Conservation (phyloP, 768 basidiomycete species). For the Boletus rufocinnamomeus region DNA sequence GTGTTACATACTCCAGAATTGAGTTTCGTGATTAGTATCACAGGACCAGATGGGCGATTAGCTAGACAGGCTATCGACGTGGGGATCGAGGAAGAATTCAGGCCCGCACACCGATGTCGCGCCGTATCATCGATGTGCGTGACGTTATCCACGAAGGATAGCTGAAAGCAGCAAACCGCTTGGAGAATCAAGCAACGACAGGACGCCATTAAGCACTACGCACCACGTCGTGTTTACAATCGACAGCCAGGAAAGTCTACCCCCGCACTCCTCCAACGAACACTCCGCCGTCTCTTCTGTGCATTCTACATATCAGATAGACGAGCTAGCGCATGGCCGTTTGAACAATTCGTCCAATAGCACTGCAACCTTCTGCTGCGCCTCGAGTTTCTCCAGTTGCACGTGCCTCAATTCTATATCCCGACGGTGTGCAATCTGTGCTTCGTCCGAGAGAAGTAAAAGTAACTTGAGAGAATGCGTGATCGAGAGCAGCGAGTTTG, state of each 20-base stretch:
- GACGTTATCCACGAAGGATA: neutral
- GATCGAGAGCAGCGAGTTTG: slow-evolving; percentile 86
- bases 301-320: slow-evolving; percentile 1
- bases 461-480: slow-evolving; percentile 94
- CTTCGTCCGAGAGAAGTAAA: slow-evolving; percentile 85
- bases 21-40: neutral
- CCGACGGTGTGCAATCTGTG: slow-evolving; percentile 77
- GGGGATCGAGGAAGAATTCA: neutral
- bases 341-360: slow-evolving; percentile 64
- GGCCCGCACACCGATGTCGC: no score
- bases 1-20: neutral
- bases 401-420: slow-evolving; percentile 75
- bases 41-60: neutral
- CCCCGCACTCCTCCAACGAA: neutral
- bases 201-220: neutral
- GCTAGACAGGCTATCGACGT: neutral
- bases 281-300: neutral
- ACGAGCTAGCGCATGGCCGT: slow-evolving; percentile 10
- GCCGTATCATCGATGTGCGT: neutral
- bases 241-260: neutral
- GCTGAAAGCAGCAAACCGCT: neutral
- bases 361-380: slow-evolving; percentile 59
- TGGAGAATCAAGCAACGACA: neutral
- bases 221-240: neutral
- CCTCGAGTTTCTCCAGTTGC: slow-evolving; percentile 62